These are phyloP conservation scores for Cytospora mali DNA, from an alignment of 2,329 filamentous ascomycete species.

Conservation along the genomic window DNA sequence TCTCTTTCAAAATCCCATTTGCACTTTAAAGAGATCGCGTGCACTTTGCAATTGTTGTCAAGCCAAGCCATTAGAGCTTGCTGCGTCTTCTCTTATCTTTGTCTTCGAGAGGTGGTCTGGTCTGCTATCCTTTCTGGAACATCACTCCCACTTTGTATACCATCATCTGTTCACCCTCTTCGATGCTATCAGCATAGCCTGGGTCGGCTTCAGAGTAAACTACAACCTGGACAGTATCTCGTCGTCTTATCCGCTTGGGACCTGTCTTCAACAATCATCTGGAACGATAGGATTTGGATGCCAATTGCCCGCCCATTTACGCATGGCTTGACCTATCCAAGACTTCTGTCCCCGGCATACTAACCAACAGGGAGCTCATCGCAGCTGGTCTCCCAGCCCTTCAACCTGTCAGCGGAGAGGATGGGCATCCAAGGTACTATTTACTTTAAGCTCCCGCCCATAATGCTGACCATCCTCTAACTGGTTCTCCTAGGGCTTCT, in stretches of 20 bases:
- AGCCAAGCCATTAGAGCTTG: not conserved
- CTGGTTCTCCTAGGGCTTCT: slow-evolving; percentile 66
- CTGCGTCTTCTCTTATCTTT: not conserved
- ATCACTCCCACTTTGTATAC: not conserved
- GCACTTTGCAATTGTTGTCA: not conserved
- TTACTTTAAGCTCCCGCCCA: not conserved
- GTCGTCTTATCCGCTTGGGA: not conserved
- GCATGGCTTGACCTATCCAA: slow-evolving; percentile 11
- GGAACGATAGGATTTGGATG: not conserved
- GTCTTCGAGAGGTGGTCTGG: not conserved
- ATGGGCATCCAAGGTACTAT: slow-evolving; percentile 36
- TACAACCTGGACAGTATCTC: not conserved
- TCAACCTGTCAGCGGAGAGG: slow-evolving; percentile 6
- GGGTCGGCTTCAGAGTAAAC: not conserved
- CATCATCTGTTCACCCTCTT: not conserved
- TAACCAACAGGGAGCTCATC: not conserved
- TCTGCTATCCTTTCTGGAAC: not conserved
- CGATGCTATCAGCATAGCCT: not conserved
- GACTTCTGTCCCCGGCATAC: not conserved
- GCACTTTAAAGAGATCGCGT: not conserved
- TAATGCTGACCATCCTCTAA: not conserved
- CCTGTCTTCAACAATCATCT: not conserved
- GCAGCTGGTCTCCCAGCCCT: not conserved
- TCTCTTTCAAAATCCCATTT: not conserved
- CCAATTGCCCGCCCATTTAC: not conserved